phyloP scores from a whole-genome alignment of 2,329 filamentous ascomycete genomes.

The Aspergillus brunneoviolaceus region DNA sequence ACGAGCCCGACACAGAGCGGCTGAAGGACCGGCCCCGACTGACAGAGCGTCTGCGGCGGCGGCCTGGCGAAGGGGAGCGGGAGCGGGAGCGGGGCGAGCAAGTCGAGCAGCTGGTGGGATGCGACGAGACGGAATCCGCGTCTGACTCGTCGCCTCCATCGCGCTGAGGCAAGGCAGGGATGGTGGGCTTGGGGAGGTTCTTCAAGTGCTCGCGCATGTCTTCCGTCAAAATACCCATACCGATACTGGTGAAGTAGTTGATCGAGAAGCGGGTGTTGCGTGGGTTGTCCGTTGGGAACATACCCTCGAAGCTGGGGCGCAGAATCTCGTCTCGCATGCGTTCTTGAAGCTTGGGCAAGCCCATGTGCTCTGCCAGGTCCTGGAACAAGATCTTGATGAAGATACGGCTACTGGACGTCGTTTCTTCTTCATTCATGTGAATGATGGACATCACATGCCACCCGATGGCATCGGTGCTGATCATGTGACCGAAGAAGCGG shows the following conservation, averaged over 20 bases:
- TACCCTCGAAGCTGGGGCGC: conserved; percentile 72
- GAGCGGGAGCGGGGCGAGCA: conserved; percentile 42
- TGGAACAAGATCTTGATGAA: conserved; percentile 98
- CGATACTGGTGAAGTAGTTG: conserved; percentile 99
- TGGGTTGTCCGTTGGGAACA: conserved; percentile 87
- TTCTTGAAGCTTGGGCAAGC: conserved; percentile 74
- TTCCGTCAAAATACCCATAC: conserved; percentile 91
- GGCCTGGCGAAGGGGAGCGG: conserved; percentile 37
- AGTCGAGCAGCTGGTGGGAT: conserved; percentile 35
- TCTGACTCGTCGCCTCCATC: conserved; percentile 64
- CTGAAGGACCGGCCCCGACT: conserved; percentile 32
- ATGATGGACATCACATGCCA: conserved; percentile 87
- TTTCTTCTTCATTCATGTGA: conserved; percentile 94
- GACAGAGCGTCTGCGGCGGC: conserved; percentile 25
- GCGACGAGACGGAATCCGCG: conserved; percentile 58
- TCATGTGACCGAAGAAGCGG: conserved; percentile 87
- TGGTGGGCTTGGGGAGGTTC: conserved; percentile 81
- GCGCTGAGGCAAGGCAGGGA: conserved; percentile 63
- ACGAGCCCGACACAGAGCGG: conserved; percentile 32
- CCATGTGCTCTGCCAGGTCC: conserved; percentile 82
- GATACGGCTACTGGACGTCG: conserved; percentile 92
- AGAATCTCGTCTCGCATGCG: conserved; percentile 77
- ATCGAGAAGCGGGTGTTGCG: conserved; percentile 94
- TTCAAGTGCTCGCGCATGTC: conserved; percentile 89
- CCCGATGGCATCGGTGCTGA: conserved; percentile 82